A percentile compares a stretch with the other conserved stretches of the same genome.
Conservation (phyloP, 345 rosid species). For the Sisymbrium altissimum region DNA sequence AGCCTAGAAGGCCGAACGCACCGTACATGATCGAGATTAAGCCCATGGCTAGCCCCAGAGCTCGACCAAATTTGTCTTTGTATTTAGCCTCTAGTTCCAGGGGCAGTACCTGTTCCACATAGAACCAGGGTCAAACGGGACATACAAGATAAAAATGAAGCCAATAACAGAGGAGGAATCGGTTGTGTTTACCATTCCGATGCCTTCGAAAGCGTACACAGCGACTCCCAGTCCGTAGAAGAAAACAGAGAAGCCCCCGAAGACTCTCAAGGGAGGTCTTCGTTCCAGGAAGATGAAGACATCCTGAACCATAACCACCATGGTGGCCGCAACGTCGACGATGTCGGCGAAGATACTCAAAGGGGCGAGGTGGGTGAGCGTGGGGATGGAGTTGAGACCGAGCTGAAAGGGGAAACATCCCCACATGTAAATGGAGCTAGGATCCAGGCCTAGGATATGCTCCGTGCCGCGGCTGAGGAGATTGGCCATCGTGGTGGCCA, state of each 20-base stretch:
- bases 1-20: conserved; percentile 60
- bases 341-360: conserved; percentile 77
- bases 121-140: not conserved
- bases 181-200: conserved; percentile 47
- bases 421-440: conserved; percentile 52
- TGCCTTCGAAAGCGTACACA: conserved; percentile 73
- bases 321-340: conserved; percentile 63
- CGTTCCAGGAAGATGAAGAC: conserved; percentile 37
- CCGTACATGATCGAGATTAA: conserved; percentile 52
- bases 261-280: conserved; percentile 47
- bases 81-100: conserved; percentile 57
- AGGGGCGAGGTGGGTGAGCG: conserved; percentile 71
- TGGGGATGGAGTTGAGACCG: conserved; percentile 62
- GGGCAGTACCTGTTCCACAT: conserved; percentile 37
- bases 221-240: conserved; percentile 71
- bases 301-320: conserved; percentile 64
- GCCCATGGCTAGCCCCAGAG: conserved; percentile 52
- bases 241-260: conserved; percentile 60
- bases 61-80: conserved; percentile 54
- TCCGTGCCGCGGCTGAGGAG: conserved; percentile 30
- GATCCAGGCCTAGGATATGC: conserved; percentile 48
- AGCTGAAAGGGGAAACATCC: conserved; percentile 74
- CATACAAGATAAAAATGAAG: too few species aligned
- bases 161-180: not conserved
- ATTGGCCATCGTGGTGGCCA: conserved; percentile 54